phyloP scores from a whole-genome alignment of 2,329 filamentous ascomycete species.

The Neospermospora avenae region DNA sequence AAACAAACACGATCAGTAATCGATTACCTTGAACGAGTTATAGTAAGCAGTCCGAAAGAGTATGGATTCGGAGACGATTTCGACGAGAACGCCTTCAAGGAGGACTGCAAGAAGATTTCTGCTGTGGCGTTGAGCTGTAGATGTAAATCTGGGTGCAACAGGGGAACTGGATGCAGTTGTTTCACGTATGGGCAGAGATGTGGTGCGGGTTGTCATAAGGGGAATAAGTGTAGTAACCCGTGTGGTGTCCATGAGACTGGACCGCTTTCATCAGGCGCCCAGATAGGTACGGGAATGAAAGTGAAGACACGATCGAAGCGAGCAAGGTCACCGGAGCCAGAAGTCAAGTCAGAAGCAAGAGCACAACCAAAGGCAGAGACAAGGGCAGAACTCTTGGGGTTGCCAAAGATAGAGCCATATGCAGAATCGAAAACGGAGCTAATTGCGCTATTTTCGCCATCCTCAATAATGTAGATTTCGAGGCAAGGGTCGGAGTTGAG shows the following conservation, averaged over 20 bases:
- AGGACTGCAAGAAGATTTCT: slow-evolving; percentile 12
- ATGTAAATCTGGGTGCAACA: slow-evolving; percentile 12
- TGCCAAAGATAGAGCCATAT: too few relatives aligned
- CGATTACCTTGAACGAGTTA: slow-evolving; percentile 10
- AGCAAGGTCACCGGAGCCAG: too few relatives aligned
- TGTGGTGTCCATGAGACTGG: slow-evolving; percentile 8
- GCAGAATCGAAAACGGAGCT: background rate
- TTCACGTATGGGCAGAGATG: slow-evolving; percentile 13
- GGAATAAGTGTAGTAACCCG: slow-evolving; percentile 13
- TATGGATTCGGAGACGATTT: slow-evolving; percentile 8
- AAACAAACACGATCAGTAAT: slow-evolving; percentile 11
- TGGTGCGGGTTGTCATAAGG: slow-evolving; percentile 13
- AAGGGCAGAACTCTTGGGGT: too few relatives aligned
- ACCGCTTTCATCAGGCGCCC: background rate
- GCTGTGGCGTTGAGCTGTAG: slow-evolving; percentile 7
- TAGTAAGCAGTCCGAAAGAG: slow-evolving; percentile 2
- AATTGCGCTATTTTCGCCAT: background rate
- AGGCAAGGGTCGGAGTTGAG: background rate
- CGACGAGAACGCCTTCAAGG: slow-evolving; percentile 7
- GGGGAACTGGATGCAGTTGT: slow-evolving; percentile 12
- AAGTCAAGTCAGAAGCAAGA: too few relatives aligned
- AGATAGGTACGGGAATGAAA: background rate
- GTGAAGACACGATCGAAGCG: too few relatives aligned
- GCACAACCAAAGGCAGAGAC: too few relatives aligned
- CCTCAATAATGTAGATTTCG: too few relatives aligned